Evolutionary conservation across 2,329 filamentous ascomycete genomes (phyloP), one percentile per base, ranked within the genome.

Genomic region (Tolypocladium nubicola): DNA sequence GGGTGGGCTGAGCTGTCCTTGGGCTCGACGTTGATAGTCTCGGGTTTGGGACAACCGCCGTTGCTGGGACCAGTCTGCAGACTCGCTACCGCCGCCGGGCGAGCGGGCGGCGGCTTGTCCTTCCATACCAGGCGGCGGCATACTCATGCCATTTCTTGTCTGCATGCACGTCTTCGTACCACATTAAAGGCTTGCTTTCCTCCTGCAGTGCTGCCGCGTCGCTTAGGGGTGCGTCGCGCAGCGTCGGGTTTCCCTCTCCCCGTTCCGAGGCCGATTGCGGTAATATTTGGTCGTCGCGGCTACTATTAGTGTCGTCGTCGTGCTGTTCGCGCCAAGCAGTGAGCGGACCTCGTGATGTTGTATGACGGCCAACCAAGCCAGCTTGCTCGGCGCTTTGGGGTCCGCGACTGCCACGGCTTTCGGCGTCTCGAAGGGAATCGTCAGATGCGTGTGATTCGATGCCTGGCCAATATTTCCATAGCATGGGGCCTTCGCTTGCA

Each of bases 51-150:
- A 65, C 58, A 57, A 67, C 64, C 63, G 59, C 64, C 66, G 70
- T 68, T 63, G 68, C 67, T 61, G 65, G 60, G 63, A 67, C 68
- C 63, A 68, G 66, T 65, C 60, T 56, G 67, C 68, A 62, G 68
- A 63, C 61, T 71, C 68, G 64, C 67, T 71, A 61, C 70, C 67
- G 62, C 68, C 68, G 66, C 70, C 69, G 63, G 70, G 70, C 60
- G 64, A 64, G 60, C 62, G 68, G 65, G 59, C 60, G 53, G 52
- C 49, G 54, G 55, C 57, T 64, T 69, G 72, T 67, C 71, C 73
- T 65, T 78, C 76, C 76, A 79, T 79, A 63, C 72, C 73, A 63
- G 70, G 69, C 61, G 74, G 71, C 62, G 72, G 68, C 67, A 75
- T 71, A 67, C 70, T 77, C 73, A 77, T 75, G 68, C 72, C 73